Evolutionary conservation across 1,139 yeast species (phyloP).

Genomic region (Pneumocystis sp.): DNA sequence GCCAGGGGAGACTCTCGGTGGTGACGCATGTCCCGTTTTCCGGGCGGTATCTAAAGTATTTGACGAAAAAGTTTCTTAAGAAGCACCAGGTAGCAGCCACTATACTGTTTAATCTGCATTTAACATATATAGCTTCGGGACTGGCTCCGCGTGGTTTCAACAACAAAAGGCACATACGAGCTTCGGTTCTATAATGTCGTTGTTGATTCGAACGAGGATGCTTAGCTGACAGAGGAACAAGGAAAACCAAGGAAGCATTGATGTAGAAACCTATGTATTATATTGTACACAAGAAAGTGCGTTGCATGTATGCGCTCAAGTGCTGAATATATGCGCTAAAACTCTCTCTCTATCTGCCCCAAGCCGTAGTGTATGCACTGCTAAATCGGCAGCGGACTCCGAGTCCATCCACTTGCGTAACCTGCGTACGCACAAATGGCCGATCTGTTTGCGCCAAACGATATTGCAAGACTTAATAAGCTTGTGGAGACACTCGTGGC

Average conservation of each 20-base stretch:
- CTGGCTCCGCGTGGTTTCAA: slow-evolving; percentile 98
- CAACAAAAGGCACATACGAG: slow-evolving; percentile 91
- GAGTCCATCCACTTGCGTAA: too few species aligned
- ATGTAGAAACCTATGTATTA: background rate
- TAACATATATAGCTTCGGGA: slow-evolving; percentile 37
- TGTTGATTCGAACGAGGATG: slow-evolving; percentile 64
- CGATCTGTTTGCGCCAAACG: background rate
- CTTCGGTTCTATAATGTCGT: slow-evolving; percentile 99
- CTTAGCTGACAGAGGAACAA: slow-evolving; percentile 4
- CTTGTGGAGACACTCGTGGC: background rate
- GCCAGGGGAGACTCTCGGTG: slow-evolving; percentile 65
- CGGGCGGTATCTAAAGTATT: slow-evolving; percentile 60
- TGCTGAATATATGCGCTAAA: background rate
- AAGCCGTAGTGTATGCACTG: background rate
- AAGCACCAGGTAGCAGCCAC: slow-evolving; percentile 6
- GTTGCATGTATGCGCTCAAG: background rate
- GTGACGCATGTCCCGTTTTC: slow-evolving; percentile 91
- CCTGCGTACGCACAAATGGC: background rate
- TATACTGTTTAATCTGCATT: background rate
- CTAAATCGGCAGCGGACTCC: too few species aligned
- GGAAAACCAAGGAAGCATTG: background rate
- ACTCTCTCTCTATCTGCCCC: too few species aligned
- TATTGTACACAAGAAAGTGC: background rate
- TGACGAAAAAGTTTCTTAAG: slow-evolving; percentile 11
- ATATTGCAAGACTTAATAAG: background rate